phyloP scores from a whole-genome alignment of 2,329 filamentous ascomycete genomes.

The Clarireedia homoeocarpa region DNA sequence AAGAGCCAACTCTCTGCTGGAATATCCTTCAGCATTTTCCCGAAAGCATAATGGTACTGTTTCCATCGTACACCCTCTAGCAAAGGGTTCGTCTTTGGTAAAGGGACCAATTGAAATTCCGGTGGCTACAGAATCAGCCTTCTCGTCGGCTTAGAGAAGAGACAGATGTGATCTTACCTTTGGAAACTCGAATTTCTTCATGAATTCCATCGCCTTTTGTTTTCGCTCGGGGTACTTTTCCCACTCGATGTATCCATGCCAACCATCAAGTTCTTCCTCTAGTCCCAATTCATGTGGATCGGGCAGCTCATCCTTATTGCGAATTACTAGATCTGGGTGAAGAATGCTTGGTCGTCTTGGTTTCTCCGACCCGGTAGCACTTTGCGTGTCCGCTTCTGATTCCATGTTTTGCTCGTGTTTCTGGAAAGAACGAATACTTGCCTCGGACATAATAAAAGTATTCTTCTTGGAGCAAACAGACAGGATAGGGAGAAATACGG shows the following conservation, averaged over 20 bases:
- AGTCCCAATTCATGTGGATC: slow-evolving; percentile 3
- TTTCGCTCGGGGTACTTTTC: slow-evolving; percentile 64
- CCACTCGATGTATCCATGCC: slow-evolving; percentile 53
- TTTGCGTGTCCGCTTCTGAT: not conserved
- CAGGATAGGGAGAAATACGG: too few species aligned
- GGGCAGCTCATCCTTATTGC: slow-evolving; percentile 4
- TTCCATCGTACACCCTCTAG: slow-evolving; percentile 50
- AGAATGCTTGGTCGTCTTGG: slow-evolving; percentile 4
- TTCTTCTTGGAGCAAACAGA: too few species aligned
- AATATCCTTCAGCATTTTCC: slow-evolving; percentile 36
- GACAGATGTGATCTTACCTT: not conserved
- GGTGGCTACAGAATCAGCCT: slow-evolving; percentile 27
- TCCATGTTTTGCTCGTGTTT: not conserved
- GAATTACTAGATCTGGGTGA: slow-evolving; percentile 8
- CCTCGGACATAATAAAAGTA: too few species aligned
- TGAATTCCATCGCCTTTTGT: slow-evolving; percentile 46
- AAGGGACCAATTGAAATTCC: slow-evolving; percentile 47
- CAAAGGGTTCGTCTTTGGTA: slow-evolving; percentile 50
- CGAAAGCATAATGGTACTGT: slow-evolving; percentile 47
- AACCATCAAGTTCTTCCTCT: slow-evolving; percentile 7
- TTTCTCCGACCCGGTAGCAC: not conserved
- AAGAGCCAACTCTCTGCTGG: slow-evolving; percentile 51
- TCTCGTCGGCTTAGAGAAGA: too few species aligned
- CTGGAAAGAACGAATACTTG: too few species aligned
- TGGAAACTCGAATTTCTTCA: slow-evolving; percentile 44